phyloP scores from a whole-genome alignment of 306 rosid genomes.

The Vicia sativa region DNA sequence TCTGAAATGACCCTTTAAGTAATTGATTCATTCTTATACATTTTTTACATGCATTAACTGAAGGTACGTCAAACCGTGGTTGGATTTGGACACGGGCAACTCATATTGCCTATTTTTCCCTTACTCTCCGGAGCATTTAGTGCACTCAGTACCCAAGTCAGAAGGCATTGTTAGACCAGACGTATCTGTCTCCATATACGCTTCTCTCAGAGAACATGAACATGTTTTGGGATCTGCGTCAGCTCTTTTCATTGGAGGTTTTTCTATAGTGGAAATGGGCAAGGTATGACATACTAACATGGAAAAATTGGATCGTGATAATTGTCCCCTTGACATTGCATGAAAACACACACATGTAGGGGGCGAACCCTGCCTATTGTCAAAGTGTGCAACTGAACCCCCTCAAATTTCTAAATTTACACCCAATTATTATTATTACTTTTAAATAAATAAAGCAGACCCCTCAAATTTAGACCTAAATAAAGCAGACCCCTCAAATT shows the following conservation, averaged over 20 bases:
- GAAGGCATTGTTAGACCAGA: slow-evolving; percentile 74
- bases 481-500: slow-evolving; percentile 15
- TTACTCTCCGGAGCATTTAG: slow-evolving; percentile 88
- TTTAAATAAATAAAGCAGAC: too few relatives aligned
- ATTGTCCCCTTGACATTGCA: slow-evolving; percentile 1
- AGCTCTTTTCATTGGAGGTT: slow-evolving; percentile 86
- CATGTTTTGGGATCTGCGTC: slow-evolving; percentile 76
- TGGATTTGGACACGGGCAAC: slow-evolving; percentile 69
- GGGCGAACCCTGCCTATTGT: too few relatives aligned
- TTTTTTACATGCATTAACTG: slow-evolving; percentile 38
- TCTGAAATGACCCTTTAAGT: slow-evolving; percentile 23
- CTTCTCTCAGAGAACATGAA: slow-evolving; percentile 61
- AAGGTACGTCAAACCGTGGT: slow-evolving; percentile 89
- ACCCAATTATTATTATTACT: too few relatives aligned
- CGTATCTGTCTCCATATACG: slow-evolving; percentile 64
- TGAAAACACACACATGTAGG: neutral
- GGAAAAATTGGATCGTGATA: slow-evolving; percentile 22
- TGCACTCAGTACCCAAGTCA: slow-evolving; percentile 63
- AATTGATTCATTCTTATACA: slow-evolving; percentile 27
- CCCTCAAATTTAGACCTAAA: neutral
- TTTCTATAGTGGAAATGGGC: slow-evolving; percentile 69
- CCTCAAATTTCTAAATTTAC: too few relatives aligned
- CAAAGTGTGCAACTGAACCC: too few relatives aligned
- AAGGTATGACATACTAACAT: slow-evolving; percentile 54
- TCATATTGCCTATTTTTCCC: slow-evolving; percentile 90